These are phyloP conservation scores for Scheffersomyces segobiensis DNA, from an alignment of 1,139 yeast species.

Conservation along the genomic window DNA sequence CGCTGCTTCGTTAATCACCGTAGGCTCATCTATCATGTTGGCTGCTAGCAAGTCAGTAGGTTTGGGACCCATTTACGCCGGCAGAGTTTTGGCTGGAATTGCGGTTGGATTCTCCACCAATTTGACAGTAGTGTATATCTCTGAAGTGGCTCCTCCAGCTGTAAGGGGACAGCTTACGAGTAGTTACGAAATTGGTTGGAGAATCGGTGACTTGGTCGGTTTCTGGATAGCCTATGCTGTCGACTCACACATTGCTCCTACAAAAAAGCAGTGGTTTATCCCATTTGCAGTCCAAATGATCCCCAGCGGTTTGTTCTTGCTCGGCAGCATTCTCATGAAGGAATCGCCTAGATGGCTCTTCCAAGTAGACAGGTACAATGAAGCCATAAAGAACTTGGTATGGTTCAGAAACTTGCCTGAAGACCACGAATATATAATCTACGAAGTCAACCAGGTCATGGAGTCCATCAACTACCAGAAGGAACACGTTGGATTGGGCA, in stretches of 20 bases:
- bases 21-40: conserved; percentile 43
- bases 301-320: conserved; percentile 40
- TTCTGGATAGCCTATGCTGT: conserved; percentile 48
- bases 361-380: conserved; percentile 34
- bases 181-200: conserved; percentile 45
- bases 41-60: conserved; percentile 32
- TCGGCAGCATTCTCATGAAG: conserved; percentile 36
- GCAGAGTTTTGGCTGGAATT: conserved; percentile 42
- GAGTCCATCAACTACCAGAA: conserved; percentile 27
- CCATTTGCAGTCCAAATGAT: conserved; percentile 46
- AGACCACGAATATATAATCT: conserved; percentile 37
- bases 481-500: conserved; percentile 34
- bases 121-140: conserved; percentile 41
- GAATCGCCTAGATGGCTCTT: conserved; percentile 46
- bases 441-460: conserved; percentile 32
- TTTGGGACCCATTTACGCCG: conserved; percentile 43
- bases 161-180: conserved; percentile 41
- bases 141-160: conserved; percentile 44
- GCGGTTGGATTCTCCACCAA: conserved; percentile 44
- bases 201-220: conserved; percentile 44
- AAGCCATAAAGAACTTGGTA: conserved; percentile 35
- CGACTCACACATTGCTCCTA: conserved; percentile 27
- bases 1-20: conserved; percentile 36
- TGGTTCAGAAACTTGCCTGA: conserved; percentile 42
- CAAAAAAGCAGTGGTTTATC: conserved; percentile 41